phyloP scores from a whole-genome alignment of 495 filamentous ascomycete genomes.

The Trichoderma erinaceum region DNA sequence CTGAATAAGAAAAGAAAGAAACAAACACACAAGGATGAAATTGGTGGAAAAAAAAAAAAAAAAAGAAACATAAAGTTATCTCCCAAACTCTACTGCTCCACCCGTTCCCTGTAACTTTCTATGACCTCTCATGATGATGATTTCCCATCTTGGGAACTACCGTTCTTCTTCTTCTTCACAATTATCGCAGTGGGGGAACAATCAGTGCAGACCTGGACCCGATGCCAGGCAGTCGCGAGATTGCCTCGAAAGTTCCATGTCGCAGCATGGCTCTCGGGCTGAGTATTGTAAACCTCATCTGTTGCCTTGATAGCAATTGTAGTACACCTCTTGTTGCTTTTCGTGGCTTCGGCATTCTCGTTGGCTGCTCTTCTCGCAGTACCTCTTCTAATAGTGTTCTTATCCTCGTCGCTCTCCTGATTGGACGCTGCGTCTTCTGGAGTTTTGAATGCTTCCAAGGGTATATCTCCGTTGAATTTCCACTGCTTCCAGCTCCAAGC shows the following conservation, averaged over 20 bases:
- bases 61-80: too few relatives aligned
- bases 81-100: too few relatives aligned
- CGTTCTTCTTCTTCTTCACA: background rate
- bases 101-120: too few relatives aligned
- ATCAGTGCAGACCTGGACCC: conserved; percentile 32
- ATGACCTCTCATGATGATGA: background rate
- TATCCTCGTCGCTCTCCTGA: background rate
- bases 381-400: conserved; percentile 6
- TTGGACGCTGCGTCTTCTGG: background rate
- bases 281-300: conserved; percentile 52
- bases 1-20: background rate
- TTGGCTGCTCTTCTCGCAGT: background rate
- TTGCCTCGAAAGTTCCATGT: conserved; percentile 53
- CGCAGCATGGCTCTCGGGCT: conserved; percentile 44
- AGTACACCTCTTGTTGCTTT: conserved; percentile 25
- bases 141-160: background rate
- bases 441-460: conserved; percentile 4
- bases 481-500: conserved; percentile 53
- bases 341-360: background rate
- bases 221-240: conserved; percentile 51
- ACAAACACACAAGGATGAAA: background rate
- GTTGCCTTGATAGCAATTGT: conserved; percentile 51
- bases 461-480: conserved; percentile 31
- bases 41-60: background rate
- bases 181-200: conserved; percentile 16